Evolutionary conservation across 2,329 filamentous ascomycete genomes (phyloP).

Genomic region (Cladosporium sp.): DNA sequence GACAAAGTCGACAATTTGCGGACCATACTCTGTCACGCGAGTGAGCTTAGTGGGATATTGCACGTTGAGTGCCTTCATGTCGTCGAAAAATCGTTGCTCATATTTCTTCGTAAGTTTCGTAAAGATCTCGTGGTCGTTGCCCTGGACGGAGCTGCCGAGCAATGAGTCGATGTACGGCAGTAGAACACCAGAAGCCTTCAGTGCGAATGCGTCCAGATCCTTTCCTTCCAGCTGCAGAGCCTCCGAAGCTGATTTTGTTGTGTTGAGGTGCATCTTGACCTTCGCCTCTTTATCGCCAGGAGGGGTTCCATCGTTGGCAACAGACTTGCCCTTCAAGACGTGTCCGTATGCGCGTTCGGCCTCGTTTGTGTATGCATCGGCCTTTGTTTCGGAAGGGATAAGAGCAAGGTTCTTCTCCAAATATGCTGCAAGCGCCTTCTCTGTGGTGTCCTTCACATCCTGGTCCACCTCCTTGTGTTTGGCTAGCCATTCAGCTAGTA

Average conservation of each 20-base stretch:
- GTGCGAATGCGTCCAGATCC: conserved; percentile 46
- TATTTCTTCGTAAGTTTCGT: conserved; percentile 80
- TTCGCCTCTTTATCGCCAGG: conserved; percentile 79
- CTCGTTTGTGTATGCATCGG: conserved; percentile 45
- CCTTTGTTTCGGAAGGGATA: conserved; percentile 38
- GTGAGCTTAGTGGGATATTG: conserved; percentile 76
- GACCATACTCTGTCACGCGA: conserved; percentile 87
- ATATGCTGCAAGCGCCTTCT: conserved; percentile 53
- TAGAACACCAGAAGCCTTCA: conserved; percentile 63
- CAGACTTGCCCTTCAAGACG: conserved; percentile 51
- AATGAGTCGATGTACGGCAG: conserved; percentile 74
- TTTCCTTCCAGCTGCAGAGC: conserved; percentile 38
- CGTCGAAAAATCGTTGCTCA: conserved; percentile 81
- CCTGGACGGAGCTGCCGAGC: conserved; percentile 53
- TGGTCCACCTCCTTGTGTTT: conserved; percentile 43
- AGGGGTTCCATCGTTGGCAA: conserved; percentile 48
- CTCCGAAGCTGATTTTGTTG: conserved; percentile 50
- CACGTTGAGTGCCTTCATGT: conserved; percentile 84
- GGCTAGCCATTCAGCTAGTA: conserved; percentile 66
- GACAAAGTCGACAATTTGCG: conserved; percentile 81
- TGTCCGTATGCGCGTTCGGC: conserved; percentile 50
- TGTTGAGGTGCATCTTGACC: conserved; percentile 81
- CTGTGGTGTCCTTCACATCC: conserved; percentile 47
- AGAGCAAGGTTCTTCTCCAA: conserved; percentile 64
- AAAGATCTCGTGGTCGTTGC: conserved; percentile 70